A percentile compares a stretch with the other conserved stretches of the same genome.
Conservation (phyloP, 306 rosid genomes). For the Alnus glutinosa region DNA sequence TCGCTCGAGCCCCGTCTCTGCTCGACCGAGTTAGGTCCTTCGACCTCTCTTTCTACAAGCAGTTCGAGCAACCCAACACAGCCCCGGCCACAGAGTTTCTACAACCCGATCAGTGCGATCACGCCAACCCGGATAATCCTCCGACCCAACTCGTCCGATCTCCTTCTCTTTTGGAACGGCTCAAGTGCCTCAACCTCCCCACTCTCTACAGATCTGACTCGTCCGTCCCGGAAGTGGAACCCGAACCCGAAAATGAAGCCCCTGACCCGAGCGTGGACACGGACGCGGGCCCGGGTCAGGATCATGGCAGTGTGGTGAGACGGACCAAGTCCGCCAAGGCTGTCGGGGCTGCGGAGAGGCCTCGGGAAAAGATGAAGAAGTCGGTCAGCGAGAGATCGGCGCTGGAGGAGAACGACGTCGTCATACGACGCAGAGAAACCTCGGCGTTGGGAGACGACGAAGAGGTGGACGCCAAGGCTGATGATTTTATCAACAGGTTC, state of each 20-base stretch:
- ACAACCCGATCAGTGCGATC: neutral
- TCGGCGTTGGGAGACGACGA: constrained; percentile 39
- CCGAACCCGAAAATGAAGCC: neutral
- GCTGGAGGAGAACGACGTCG: constrained; percentile 7
- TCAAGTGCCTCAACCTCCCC: constrained; percentile 46
- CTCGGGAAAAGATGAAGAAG: constrained; percentile 44
- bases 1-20: constrained; percentile 46
- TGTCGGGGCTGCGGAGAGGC: neutral
- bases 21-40: constrained; percentile 51
- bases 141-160: constrained; percentile 24
- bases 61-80: constrained; percentile 7
- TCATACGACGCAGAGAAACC: constrained; percentile 20
- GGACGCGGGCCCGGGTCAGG: neutral
- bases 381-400: constrained; percentile 24
- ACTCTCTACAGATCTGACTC: constrained; percentile 33
- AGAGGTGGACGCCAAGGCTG: constrained; percentile 73
- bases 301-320: constrained; percentile 13
- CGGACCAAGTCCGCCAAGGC: constrained; percentile 40
- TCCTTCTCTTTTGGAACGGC: constrained; percentile 52
- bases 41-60: constrained; percentile 28
- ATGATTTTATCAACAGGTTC: constrained; percentile 78
- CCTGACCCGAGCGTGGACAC: neutral
- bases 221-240: constrained; percentile 14
- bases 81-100: constrained; percentile 4
- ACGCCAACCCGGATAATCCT: neutral